These are phyloP conservation scores for Stentor coeruleus DNA, from an alignment of 73 alveolate genomes.

Conservation along the genomic window DNA sequence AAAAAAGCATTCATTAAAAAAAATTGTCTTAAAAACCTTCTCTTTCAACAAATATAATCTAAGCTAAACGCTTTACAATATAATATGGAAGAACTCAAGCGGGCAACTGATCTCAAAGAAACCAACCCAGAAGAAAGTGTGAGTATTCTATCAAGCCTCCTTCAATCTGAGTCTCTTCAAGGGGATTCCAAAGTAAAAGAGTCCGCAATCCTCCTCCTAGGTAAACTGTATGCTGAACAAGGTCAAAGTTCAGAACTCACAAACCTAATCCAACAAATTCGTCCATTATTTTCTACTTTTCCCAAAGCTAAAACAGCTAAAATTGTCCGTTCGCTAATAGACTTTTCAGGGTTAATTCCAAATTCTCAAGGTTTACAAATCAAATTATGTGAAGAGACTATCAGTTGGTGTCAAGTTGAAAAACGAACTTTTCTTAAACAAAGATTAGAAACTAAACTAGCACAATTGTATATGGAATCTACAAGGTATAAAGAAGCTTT, in stretches of 20 bases:
- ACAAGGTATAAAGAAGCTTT: conserved; percentile 39
- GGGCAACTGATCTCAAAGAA: neutral
- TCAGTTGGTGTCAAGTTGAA: conserved; percentile 58
- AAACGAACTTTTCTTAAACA: conserved; percentile 48
- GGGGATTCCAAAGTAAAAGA: neutral
- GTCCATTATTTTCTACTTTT: conserved; percentile 44
- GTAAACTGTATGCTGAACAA: neutral
- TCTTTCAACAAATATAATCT: too few species aligned
- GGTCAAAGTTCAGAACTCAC: conserved; percentile 31
- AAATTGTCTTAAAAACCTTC: too few species aligned
- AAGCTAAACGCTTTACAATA: conserved; percentile 30
- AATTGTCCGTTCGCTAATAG: conserved; percentile 53
- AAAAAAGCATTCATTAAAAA: too few species aligned
- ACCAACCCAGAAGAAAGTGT: neutral
- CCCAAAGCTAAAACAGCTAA: conserved; percentile 68
- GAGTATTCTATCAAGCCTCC: neutral
- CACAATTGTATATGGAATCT: conserved; percentile 35
- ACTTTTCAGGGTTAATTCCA: conserved; percentile 37
- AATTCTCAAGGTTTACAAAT: conserved; percentile 30
- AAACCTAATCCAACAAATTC: conserved; percentile 29
- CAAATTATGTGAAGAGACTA: conserved; percentile 45
- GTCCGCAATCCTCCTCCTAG: neutral
- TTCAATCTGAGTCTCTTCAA: neutral
- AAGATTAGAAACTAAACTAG: conserved; percentile 52
- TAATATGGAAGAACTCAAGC: neutral